Percentiles rank a stretch among this genome's conserved stretches.
These are phyloP conservation scores for Puccinellia tenuiflora DNA, from an alignment of 176 grass and related monocot genomes.

Conservation along the genomic window DNA sequence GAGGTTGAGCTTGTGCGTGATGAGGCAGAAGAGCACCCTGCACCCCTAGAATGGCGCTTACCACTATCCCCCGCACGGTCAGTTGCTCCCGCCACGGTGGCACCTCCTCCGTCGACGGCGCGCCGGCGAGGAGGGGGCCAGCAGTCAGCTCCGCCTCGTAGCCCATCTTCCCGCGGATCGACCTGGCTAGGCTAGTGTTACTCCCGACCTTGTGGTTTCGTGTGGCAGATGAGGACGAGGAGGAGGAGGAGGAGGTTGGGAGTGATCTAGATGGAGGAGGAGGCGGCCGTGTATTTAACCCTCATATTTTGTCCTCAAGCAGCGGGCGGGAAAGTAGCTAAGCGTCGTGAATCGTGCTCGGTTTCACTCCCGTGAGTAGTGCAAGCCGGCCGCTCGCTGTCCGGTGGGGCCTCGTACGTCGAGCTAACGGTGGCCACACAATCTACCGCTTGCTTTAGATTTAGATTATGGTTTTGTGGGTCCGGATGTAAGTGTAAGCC, in stretches of 20 bases:
- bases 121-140: conserved; percentile 33
- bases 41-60: conserved; percentile 52
- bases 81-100: conserved; percentile 68
- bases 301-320: no score
- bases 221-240: no score
- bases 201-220: no score
- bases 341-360: not conserved
- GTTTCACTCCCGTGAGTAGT: no score
- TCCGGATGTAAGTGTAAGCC: not conserved
- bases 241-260: no score
- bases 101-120: not conserved
- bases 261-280: no score
- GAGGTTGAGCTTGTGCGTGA: no score
- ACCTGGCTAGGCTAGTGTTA: no score
- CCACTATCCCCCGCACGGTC: conserved; percentile 47
- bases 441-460: not conserved
- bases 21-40: no score
- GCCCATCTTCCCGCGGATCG: conserved; percentile 40
- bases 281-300: no score
- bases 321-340: no score
- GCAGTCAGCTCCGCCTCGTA: conserved; percentile 23
- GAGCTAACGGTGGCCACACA: not conserved
- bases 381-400: not conserved
- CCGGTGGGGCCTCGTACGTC: not conserved
- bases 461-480: not conserved